Evolutionary conservation across 306 rosid species (phyloP).

Genomic region (Urtica urens): DNA sequence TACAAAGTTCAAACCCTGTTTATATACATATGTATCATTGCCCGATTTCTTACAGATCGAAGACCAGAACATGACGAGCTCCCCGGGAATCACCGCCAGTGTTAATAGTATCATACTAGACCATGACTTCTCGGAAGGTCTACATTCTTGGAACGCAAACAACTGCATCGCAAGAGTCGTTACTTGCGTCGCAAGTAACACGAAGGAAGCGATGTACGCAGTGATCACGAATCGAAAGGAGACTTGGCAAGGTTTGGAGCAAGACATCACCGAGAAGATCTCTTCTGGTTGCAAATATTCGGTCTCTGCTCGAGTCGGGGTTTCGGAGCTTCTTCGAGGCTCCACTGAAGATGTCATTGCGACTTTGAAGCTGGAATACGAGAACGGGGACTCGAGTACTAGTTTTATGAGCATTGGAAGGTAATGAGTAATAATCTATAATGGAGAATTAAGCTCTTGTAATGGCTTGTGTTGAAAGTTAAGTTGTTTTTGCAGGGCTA

Average conservation of each 20-base stretch:
- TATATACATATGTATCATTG: too few species aligned
- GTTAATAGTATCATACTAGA: constrained; percentile 52
- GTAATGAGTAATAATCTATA: constrained; percentile 28
- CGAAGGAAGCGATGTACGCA: constrained; percentile 9
- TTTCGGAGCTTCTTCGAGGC: constrained; percentile 53
- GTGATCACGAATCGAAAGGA: constrained; percentile 54
- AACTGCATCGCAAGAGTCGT: constrained; percentile 51
- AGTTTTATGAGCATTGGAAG: constrained; percentile 57
- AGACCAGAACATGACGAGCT: constrained; percentile 19
- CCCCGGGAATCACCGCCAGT: constrained; percentile 21
- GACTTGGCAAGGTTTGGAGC: constrained; percentile 96
- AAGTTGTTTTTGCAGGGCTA: constrained; percentile 40
- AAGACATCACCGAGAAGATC: constrained; percentile 58
- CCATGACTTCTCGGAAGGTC: constrained; percentile 72
- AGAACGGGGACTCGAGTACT: constrained; percentile 38
- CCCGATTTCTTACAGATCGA: too few species aligned
- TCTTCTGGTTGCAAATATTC: constrained; percentile 40
- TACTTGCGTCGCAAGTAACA: constrained; percentile 33
- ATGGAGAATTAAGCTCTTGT: background rate
- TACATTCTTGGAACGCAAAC: constrained; percentile 69
- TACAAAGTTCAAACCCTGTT: too few species aligned
- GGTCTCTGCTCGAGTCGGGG: constrained; percentile 73
- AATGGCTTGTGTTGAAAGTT: constrained; percentile 5
- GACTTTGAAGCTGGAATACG: constrained; percentile 60
- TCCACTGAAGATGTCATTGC: constrained; percentile 63